Conservation (phyloP, 768 basidiomycete species). For the Tylopilus vinaceipallidus region DNA sequence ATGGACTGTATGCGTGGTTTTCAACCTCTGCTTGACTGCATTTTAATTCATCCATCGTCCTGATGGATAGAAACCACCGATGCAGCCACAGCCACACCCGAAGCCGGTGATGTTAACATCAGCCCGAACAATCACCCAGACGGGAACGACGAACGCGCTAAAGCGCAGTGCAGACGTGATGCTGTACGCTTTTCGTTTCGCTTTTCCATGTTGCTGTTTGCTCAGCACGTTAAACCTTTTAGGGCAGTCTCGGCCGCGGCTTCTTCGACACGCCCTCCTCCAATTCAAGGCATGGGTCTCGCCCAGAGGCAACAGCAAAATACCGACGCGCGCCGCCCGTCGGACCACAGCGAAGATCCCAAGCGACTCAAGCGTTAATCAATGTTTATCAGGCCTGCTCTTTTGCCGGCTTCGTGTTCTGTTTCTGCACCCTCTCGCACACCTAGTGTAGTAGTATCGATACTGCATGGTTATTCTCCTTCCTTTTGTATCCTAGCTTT, state of each 20-base stretch:
- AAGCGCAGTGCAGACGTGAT: constrained; percentile 37
- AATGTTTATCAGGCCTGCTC: neutral
- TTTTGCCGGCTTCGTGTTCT: neutral
- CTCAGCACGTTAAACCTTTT: neutral
- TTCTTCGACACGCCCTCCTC: constrained; percentile 21
- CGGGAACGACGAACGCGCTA: constrained; percentile 13
- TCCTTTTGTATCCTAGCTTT: neutral
- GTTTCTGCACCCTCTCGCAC: neutral
- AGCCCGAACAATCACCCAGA: constrained; percentile 12
- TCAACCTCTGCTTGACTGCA: neutral
- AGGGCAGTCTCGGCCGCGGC: constrained; percentile 21
- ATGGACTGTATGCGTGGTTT: constrained; percentile 6
- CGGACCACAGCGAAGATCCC: constrained; percentile 29
- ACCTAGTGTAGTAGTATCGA: neutral
- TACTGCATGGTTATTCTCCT: neutral
- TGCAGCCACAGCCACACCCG: constrained; percentile 5
- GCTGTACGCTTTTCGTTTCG: constrained; percentile 23
- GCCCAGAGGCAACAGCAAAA: constrained; percentile 30
- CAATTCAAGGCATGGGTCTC: constrained; percentile 40
- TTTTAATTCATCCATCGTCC: neutral
- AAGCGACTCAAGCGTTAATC: constrained; percentile 44
- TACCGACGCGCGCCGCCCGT: constrained; percentile 15
- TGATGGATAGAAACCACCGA: constrained; percentile 11
- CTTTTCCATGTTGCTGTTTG: neutral
- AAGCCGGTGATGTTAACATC: constrained; percentile 5